phyloP scores from a whole-genome alignment of 257 asterid species.

The Coffea canephora region DNA sequence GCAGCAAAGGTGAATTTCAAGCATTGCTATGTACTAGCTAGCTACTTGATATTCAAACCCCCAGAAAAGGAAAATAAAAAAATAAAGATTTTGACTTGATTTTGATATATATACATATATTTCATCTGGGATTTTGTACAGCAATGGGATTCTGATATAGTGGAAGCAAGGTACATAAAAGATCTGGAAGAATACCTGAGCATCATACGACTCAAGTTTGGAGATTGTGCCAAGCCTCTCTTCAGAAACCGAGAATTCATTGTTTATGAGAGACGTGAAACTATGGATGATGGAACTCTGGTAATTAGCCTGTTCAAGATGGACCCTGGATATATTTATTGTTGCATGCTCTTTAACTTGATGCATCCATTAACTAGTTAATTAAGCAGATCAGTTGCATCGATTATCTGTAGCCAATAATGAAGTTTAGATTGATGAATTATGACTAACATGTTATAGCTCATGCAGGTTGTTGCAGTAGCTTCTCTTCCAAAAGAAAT shows the following conservation, averaged over 20 bases:
- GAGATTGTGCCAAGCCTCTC: slow-evolving; percentile 80
- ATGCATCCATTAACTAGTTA: too few relatives aligned
- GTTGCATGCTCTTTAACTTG: not conserved
- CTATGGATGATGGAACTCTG: slow-evolving; percentile 94
- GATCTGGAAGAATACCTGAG: slow-evolving; percentile 78
- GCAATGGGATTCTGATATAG: slow-evolving; percentile 89
- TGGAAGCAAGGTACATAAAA: slow-evolving; percentile 74
- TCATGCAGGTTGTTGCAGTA: slow-evolving; percentile 83
- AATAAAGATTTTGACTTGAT: not conserved
- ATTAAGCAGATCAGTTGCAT: too few relatives aligned
- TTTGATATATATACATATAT: too few relatives aligned
- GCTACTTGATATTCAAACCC: too few relatives aligned
- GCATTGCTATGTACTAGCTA: not conserved
- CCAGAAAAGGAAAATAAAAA: too few relatives aligned
- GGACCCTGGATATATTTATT: not conserved
- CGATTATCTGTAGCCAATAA: not conserved
- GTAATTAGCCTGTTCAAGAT: slow-evolving; percentile 25
- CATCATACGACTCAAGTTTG: slow-evolving; percentile 70
- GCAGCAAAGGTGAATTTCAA: slow-evolving; percentile 66
- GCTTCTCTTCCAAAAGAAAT: slow-evolving; percentile 94
- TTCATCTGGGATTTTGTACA: slow-evolving; percentile 14
- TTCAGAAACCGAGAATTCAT: slow-evolving; percentile 89
- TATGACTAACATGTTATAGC: not conserved
- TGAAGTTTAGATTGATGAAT: not conserved
- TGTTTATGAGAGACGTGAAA: slow-evolving; percentile 82